phyloP scores from a whole-genome alignment of 352 stramenopile genomes.

The Phytophthora podocarpi region DNA sequence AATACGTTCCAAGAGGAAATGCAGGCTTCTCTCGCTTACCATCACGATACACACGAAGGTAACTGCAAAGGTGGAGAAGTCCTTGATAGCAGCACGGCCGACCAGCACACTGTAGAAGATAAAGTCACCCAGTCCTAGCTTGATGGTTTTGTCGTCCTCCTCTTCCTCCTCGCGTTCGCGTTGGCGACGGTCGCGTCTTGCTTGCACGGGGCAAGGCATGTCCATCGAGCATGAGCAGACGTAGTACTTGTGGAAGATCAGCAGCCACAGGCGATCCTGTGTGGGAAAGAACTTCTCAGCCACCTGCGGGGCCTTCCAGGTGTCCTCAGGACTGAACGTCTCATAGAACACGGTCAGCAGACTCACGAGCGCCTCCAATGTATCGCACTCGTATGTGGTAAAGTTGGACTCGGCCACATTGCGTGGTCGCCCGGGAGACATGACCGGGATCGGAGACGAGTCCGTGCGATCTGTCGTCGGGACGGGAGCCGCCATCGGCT shows the following conservation, averaged over 20 bases:
- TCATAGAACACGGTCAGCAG: conserved; percentile 74
- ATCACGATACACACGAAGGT: conserved; percentile 96
- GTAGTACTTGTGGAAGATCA: conserved; percentile 89
- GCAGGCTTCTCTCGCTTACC: conserved; percentile 42
- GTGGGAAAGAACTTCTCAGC: conserved; percentile 83
- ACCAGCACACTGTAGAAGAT: conserved; percentile 99
- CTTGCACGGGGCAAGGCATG: conserved; percentile 75
- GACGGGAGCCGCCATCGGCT: conserved; percentile 5
- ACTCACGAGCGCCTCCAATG: conserved; percentile 70
- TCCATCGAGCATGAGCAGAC: conserved; percentile 86
- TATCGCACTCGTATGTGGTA: conserved; percentile 78
- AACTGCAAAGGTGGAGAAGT: conserved; percentile 95
- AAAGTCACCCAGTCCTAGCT: conserved; percentile 97
- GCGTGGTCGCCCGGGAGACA: conserved; percentile 48
- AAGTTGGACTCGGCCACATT: conserved; percentile 82
- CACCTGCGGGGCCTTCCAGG: conserved; percentile 80
- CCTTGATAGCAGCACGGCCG: conserved; percentile 94
- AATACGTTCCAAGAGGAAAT: neutral
- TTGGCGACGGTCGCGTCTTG: conserved; percentile 57
- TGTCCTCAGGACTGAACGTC: conserved; percentile 80
- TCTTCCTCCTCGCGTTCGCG: conserved; percentile 64
- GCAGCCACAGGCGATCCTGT: conserved; percentile 76
- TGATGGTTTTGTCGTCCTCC: conserved; percentile 88
- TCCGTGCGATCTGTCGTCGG: conserved; percentile 25
- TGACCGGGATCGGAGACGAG: conserved; percentile 36